These are phyloP conservation scores for Cutaneotrichosporon sp. DNA, from an alignment of 1,284 basidiomycete genomes.

Conservation along the genomic window DNA sequence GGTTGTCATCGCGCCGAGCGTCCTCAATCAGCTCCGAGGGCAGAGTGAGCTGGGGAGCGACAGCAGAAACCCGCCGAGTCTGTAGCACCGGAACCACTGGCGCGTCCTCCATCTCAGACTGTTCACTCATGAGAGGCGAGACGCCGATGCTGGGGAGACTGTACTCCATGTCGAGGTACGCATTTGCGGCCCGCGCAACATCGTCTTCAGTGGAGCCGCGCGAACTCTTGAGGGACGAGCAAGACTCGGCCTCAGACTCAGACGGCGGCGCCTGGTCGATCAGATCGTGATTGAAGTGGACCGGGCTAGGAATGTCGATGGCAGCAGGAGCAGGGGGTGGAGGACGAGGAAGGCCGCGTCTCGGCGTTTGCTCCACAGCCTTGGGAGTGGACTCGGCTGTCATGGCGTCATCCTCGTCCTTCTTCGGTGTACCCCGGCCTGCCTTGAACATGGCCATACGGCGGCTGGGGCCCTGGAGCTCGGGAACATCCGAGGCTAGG, in stretches of 20 bases:
- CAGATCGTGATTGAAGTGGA: conserved; percentile 9
- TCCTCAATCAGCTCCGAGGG: conserved; percentile 7
- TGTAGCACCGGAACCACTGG: not conserved
- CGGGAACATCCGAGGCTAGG: conserved; percentile 21
- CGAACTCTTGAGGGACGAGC: no score
- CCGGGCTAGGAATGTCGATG: conserved; percentile 36
- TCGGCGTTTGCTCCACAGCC: not conserved
- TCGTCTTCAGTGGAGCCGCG: not conserved
- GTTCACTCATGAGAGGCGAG: conserved; percentile 31
- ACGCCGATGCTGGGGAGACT: conserved; percentile 38
- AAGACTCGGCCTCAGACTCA: conserved; percentile 10
- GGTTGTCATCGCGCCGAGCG: not conserved
- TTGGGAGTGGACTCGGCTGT: no score
- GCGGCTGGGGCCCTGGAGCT: conserved; percentile 39
- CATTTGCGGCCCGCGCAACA: conserved; percentile 5
- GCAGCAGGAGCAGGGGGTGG: conserved; percentile 29
- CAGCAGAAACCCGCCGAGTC: conserved; percentile 5
- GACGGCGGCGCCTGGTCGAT: conserved; percentile 12
- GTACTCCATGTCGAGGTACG: conserved; percentile 32
- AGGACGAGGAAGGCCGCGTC: conserved; percentile 11
- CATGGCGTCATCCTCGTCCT: conserved; percentile 28
- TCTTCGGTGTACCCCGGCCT: conserved; percentile 12
- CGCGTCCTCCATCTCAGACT: conserved; percentile 6
- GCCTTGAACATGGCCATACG: conserved; percentile 23
- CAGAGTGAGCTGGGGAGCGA: conserved; percentile 4